Conservation (phyloP, 169 alveolate species). For the Cryptosporidium canis region DNA sequence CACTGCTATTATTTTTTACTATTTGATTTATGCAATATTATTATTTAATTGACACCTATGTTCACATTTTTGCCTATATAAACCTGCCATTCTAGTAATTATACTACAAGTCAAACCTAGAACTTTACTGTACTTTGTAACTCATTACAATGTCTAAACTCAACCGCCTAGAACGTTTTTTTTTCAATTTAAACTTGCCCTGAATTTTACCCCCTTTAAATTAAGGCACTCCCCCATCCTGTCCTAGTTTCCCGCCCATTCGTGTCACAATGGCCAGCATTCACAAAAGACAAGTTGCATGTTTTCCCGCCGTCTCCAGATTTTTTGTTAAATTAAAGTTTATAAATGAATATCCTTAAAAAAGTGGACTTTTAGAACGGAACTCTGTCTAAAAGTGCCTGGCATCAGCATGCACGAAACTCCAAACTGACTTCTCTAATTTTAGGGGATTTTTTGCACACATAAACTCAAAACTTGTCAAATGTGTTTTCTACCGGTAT, state of each 20-base stretch:
- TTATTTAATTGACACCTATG: not conserved
- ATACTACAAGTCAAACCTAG: not conserved
- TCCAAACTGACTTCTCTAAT: not conserved
- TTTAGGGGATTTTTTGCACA: not conserved
- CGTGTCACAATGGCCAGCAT: not conserved
- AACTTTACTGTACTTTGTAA: not conserved
- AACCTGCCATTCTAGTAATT: not conserved
- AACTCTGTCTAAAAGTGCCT: not conserved
- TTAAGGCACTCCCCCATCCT: not conserved
- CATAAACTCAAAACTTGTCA: not conserved
- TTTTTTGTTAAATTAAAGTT: not conserved
- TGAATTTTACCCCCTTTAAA: not conserved
- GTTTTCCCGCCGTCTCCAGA: conserved; percentile 38
- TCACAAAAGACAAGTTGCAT: not conserved
- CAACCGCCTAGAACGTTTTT: not conserved
- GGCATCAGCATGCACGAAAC: not conserved
- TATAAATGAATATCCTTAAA: not conserved
- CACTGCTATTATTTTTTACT: not conserved
- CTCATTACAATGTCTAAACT: not conserved
- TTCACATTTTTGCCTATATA: not conserved
- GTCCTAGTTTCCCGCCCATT: not conserved
- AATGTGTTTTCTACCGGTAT: not conserved
- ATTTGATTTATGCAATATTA: not conserved
- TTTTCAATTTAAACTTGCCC: not conserved
- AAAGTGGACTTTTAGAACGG: not conserved